These are phyloP conservation scores for Aspergillus kassunensis DNA, from an alignment of 495 filamentous ascomycete genomes.

Conservation along the genomic window DNA sequence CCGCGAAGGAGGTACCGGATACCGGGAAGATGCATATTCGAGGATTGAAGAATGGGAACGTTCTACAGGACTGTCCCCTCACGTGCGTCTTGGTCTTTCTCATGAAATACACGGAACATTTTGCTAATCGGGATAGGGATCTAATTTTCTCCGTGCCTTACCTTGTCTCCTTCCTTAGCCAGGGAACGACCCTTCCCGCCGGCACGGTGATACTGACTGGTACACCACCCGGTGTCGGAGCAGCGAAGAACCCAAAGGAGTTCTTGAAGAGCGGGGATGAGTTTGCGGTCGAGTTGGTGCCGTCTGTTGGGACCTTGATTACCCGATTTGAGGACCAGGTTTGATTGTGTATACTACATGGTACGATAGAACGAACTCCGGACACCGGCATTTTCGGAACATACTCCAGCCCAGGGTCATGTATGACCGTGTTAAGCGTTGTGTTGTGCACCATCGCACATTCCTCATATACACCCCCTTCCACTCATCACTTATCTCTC, in stretches of 20 bases:
- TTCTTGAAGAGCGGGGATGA: slow-evolving; percentile 57
- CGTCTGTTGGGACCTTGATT: slow-evolving; percentile 39
- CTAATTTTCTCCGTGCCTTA: slow-evolving; percentile 75
- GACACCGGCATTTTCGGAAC: too few relatives aligned
- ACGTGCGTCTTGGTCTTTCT: too few relatives aligned
- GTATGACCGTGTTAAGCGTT: too few relatives aligned
- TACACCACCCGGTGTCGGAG: slow-evolving; percentile 55
- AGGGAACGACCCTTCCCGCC: slow-evolving; percentile 73
- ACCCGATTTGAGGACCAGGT: slow-evolving; percentile 38
- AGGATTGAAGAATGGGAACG: slow-evolving; percentile 64
- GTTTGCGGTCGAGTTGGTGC: slow-evolving; percentile 53
- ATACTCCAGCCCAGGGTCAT: too few relatives aligned
- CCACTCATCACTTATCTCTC: too few relatives aligned
- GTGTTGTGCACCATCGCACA: too few relatives aligned
- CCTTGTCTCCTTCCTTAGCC: slow-evolving; percentile 69
- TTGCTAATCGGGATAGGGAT: too few relatives aligned
- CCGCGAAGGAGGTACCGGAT: slow-evolving; percentile 46
- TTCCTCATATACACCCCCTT: too few relatives aligned
- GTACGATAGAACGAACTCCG: too few relatives aligned
- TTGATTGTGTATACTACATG: too few relatives aligned
- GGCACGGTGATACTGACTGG: slow-evolving; percentile 85
- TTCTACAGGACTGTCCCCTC: slow-evolving; percentile 60
- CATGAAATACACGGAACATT: too few relatives aligned
- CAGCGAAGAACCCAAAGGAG: slow-evolving; percentile 52
- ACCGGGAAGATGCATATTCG: slow-evolving; percentile 53